Percentiles rank a stretch among this genome's conserved stretches.
phyloP scores from a whole-genome alignment of 192 early-diverging fungal genomes.

The Podila clonocystis region DNA sequence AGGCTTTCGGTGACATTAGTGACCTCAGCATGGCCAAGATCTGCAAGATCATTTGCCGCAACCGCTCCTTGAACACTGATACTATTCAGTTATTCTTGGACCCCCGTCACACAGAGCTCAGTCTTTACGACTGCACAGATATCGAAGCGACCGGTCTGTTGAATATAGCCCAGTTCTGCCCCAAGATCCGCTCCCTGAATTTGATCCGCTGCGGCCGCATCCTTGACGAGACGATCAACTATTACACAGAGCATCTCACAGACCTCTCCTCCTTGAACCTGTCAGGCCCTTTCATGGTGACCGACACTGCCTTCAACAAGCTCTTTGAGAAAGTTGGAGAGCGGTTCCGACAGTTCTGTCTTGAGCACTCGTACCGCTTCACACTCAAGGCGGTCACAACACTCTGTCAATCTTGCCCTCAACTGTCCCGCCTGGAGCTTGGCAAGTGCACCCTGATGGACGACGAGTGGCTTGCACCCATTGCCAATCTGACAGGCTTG shows the following conservation, averaged over 20 bases:
- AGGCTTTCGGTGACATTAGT: slow-evolving; percentile 86
- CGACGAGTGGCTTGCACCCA: slow-evolving; percentile 55
- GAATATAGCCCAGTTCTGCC: slow-evolving; percentile 72
- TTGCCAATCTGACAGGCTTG: slow-evolving; percentile 53
- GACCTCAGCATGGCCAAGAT: slow-evolving; percentile 73
- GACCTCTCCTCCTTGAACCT: slow-evolving; percentile 67
- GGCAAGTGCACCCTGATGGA: slow-evolving; percentile 55
- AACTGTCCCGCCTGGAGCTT: slow-evolving; percentile 60
- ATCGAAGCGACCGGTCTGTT: slow-evolving; percentile 62
- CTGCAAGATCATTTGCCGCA: slow-evolving; percentile 80
- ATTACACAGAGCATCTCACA: slow-evolving; percentile 49
- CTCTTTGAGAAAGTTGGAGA: slow-evolving; percentile 66
- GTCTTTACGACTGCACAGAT: slow-evolving; percentile 84
- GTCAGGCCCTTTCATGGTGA: slow-evolving; percentile 78
- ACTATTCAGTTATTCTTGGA: slow-evolving; percentile 80
- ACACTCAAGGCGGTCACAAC: slow-evolving; percentile 59
- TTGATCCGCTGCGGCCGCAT: slow-evolving; percentile 82
- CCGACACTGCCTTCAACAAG: slow-evolving; percentile 61
- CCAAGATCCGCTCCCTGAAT: slow-evolving; percentile 66
- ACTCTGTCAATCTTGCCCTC: slow-evolving; percentile 49
- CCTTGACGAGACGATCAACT: slow-evolving; percentile 56
- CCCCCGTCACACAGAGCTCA: slow-evolving; percentile 60
- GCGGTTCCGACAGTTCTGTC: slow-evolving; percentile 63
- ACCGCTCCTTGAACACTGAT: slow-evolving; percentile 69
- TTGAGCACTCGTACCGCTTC: slow-evolving; percentile 69